These are phyloP conservation scores for Botryobasidium botryosum DNA, from an alignment of 768 basidiomycete species.

Conservation along the genomic window DNA sequence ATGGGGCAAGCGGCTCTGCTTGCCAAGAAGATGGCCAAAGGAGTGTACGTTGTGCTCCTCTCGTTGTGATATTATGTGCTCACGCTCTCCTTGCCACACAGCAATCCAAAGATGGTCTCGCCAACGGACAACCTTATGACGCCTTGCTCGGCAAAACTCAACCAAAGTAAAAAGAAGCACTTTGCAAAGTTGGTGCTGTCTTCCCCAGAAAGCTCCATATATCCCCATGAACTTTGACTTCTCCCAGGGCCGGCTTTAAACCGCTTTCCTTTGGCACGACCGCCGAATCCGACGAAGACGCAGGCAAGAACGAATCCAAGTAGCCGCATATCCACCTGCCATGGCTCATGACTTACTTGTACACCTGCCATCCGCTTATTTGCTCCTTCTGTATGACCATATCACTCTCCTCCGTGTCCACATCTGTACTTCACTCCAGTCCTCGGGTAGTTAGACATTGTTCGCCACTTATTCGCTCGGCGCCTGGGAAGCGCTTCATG, in stretches of 20 bases:
- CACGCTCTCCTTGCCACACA: slow-evolving; percentile 17
- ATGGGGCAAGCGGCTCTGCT: slow-evolving; percentile 85
- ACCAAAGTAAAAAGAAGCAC: slow-evolving; percentile 81
- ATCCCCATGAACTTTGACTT: background rate
- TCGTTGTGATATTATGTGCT: background rate
- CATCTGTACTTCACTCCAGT: no score
- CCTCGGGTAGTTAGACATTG: no score
- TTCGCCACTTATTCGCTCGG: no score
- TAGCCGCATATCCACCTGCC: no score
- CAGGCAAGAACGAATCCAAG: slow-evolving; percentile 7
- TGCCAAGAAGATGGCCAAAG: slow-evolving; percentile 85
- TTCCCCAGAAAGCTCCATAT: background rate
- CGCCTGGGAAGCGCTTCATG: no score
- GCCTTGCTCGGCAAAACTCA: slow-evolving; percentile 83
- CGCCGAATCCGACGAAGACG: slow-evolving; percentile 1
- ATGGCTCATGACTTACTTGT: no score
- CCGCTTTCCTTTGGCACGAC: slow-evolving; percentile 8
- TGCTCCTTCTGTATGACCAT: no score
- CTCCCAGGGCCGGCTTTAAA: slow-evolving; percentile 4
- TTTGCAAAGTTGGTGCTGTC: slow-evolving; percentile 56
- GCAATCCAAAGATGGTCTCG: slow-evolving; percentile 78
- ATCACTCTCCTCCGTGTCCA: no score
- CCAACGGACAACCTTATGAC: slow-evolving; percentile 94
- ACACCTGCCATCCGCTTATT: no score
- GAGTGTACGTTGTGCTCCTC: slow-evolving; percentile 31